Conservation (phyloP, 192 early-diverging fungal species). For the Backusella liffmaniae region DNA sequence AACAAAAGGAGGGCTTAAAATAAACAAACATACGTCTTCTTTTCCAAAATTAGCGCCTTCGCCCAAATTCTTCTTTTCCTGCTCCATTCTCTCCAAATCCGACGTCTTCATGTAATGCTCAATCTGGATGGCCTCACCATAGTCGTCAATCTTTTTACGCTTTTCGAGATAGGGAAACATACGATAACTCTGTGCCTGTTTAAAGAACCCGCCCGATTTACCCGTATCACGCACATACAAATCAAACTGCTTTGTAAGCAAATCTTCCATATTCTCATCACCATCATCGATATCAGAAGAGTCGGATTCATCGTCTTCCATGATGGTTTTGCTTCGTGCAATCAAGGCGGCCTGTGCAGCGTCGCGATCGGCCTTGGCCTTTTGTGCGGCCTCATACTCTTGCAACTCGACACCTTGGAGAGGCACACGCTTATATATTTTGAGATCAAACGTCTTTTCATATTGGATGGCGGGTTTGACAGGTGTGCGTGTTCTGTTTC, state of each 20-base stretch:
- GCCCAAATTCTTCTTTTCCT: constrained; percentile 30
- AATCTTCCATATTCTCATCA: constrained; percentile 54
- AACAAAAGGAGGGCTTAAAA: constrained; percentile 37
- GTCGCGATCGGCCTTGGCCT: constrained; percentile 67
- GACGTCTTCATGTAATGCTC: constrained; percentile 35
- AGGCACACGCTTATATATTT: constrained; percentile 61
- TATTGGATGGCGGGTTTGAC: constrained; percentile 33
- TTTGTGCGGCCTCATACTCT: constrained; percentile 61
- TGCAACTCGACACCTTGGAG: constrained; percentile 87
- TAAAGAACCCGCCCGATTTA: constrained; percentile 70
- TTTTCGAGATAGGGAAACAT: constrained; percentile 89
- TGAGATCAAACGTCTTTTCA: constrained; percentile 29
- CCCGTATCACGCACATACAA: constrained; percentile 81
- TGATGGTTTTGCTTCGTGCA: constrained; percentile 61
- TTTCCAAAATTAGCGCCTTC: constrained; percentile 30
- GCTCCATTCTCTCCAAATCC: constrained; percentile 58
- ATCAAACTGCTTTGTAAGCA: constrained; percentile 65
- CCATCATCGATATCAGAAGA: constrained; percentile 51
- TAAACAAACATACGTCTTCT: constrained; percentile 12
- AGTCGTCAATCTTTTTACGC: constrained; percentile 87
- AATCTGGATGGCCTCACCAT: constrained; percentile 44
- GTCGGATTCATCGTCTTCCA: constrained; percentile 79
- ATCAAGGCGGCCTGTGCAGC: constrained; percentile 68
- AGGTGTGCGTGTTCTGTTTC: constrained; percentile 27
- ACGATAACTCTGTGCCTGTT: constrained; percentile 76